Conservation (phyloP, 1,139 yeast species). For the Yamadazyma siamensis region DNA sequence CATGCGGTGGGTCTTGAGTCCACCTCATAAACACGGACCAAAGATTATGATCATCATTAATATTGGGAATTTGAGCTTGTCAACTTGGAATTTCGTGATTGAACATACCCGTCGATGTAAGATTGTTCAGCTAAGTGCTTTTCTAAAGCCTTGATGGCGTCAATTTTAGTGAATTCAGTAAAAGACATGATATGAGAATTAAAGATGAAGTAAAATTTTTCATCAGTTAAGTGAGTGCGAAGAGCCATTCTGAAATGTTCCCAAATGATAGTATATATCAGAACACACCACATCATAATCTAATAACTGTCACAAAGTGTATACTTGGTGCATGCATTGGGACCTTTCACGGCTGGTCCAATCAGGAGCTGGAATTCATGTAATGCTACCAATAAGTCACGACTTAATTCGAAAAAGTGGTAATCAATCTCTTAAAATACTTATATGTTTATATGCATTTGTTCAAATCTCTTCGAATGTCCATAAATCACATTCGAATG, state of each 20-base stretch:
- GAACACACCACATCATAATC: no score
- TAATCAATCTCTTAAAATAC: no score
- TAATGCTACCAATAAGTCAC: no score
- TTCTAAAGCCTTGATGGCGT: constrained; percentile 83
- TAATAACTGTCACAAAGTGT: no score
- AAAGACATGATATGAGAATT: constrained; percentile 52
- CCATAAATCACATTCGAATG: constrained; percentile 53
- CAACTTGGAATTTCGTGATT: no score
- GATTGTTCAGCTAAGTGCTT: constrained; percentile 86
- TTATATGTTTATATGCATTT: not conserved
- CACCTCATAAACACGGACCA: constrained; percentile 98
- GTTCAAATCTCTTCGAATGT: constrained; percentile 17
- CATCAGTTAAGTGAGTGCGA: constrained; percentile 5
- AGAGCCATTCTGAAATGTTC: no score
- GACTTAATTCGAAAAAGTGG: no score
- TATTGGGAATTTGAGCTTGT: no score
- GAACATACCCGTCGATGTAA: constrained; percentile 88
- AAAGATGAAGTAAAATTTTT: constrained; percentile 7
- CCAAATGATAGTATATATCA: no score
- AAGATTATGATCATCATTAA: constrained; percentile 67
- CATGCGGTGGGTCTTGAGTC: constrained; percentile 86
- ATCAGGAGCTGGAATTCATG: no score
- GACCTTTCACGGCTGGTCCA: no score
- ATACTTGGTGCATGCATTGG: no score
- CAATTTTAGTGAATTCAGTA: constrained; percentile 76